phyloP scores from a whole-genome alignment of 176 grass and related monocot species.

The Paspalum vaginatum region DNA sequence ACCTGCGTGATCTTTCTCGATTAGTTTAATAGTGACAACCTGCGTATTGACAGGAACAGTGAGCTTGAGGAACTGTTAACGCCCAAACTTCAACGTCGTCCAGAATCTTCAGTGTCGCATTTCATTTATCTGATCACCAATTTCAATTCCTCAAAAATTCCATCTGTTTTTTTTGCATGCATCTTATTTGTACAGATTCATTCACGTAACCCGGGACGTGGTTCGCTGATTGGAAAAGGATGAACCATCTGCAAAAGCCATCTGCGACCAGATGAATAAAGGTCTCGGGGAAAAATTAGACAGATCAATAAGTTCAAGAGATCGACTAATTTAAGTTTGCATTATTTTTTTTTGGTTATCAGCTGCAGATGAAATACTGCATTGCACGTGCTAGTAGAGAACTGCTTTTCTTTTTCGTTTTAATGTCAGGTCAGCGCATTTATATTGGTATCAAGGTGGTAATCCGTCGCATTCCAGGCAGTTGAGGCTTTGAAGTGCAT shows the following conservation, averaged over 20 bases:
- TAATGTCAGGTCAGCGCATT: background rate
- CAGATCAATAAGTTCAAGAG: background rate
- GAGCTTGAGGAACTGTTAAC: background rate
- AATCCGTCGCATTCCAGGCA: background rate
- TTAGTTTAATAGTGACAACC: background rate
- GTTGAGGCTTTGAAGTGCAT: slow-evolving; percentile 21
- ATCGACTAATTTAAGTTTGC: background rate
- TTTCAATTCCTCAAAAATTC: no score
- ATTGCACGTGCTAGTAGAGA: background rate
- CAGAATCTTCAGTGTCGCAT: background rate
- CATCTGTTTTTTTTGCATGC: background rate
- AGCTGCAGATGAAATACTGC: background rate
- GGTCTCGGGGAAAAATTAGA: background rate
- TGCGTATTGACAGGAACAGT: background rate
- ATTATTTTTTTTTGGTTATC: background rate
- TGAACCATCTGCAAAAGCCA: background rate
- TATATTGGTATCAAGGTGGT: background rate
- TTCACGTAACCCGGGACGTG: no score
- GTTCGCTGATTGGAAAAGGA: background rate
- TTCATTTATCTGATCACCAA: background rate
- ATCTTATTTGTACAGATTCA: background rate
- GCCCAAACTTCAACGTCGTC: background rate
- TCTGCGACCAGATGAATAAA: background rate
- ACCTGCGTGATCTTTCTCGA: background rate
- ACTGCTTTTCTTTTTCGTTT: slow-evolving; percentile 11